Base-by-base conservation (phyloP, 1,284 basidiomycete species). In the Tilletiaria anomala region DNA sequence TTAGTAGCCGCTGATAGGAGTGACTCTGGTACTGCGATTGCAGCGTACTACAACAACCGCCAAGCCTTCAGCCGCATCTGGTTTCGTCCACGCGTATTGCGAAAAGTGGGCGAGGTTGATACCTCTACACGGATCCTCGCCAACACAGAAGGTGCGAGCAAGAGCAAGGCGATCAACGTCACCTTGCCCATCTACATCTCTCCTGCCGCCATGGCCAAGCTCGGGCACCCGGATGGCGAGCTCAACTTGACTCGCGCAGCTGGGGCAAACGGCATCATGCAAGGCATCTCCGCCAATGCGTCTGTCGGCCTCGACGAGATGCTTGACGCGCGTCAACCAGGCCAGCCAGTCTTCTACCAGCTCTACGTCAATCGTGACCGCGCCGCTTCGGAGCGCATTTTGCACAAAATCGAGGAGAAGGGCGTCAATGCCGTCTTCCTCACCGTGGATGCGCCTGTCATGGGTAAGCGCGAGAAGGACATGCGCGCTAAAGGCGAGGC, bases 201-300 rank as follows among this genome's bases (percentile, higher is more conserved):
- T 35, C 84, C 82, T 11, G 82, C 82, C 17, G 87, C 85, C 4
- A 78, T 89, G 50, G 86, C 85, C n/a, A 82, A 81, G 57, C 73
- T 91, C 3, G 86, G 86, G 1, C 88, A 93, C 60, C 84, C 86
- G 1, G 83, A 89, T 44, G 88, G 88, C 15, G 88, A 93, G 69
- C 72, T 89, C 34, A 89, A 88, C 68, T 78, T 91, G 45, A 83
- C 83, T 2, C 73, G 73, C 36, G 87, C 79, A 2, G 78, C 79
- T 4, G 77, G 74, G n/a, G 71, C 73, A 37, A 74, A 76, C 2
- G 75, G 76, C 19, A 79, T 88, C 48, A 80, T 87, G 38, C 86
- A 91, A 62, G 85, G 84, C 74, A 69, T 89, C 40, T 89, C 85
- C 4, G 79, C 78, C 32, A 87, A 89, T 64, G 78, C 88, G 1